Conservation (phyloP, 2,329 filamentous ascomycete species). For the Trichoderma arundinaceum region DNA sequence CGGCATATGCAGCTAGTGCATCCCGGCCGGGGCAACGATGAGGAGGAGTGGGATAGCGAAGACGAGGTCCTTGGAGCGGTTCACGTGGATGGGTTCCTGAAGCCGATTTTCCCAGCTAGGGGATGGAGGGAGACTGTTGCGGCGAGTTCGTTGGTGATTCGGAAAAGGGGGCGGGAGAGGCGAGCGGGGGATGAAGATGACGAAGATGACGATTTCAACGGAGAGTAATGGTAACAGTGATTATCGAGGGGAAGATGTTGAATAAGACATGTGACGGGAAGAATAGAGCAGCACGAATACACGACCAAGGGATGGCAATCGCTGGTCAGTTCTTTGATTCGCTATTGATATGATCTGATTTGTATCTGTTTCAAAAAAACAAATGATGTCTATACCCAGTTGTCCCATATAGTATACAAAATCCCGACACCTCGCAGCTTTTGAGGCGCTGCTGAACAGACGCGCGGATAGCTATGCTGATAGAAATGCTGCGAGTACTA, state of each 20-base stretch:
- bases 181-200: constrained; percentile 9
- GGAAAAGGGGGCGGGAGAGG: constrained; percentile 25
- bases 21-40: constrained; percentile 44
- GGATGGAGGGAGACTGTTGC: constrained; percentile 52
- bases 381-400: constrained; percentile 18
- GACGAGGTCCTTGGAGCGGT: constrained; percentile 66
- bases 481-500: not conserved
- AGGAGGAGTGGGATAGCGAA: constrained; percentile 49
- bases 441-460: not conserved
- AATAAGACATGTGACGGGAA: not conserved
- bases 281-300: too few relatives aligned
- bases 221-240: not conserved
- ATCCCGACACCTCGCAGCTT: not conserved
- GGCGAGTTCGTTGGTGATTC: constrained; percentile 20
- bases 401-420: constrained; percentile 16
- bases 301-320: not conserved
- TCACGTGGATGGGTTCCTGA: constrained; percentile 71
- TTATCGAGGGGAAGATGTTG: too few relatives aligned
- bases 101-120: constrained; percentile 55
- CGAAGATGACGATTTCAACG: constrained; percentile 1
- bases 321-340: not conserved
- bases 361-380: not conserved
- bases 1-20: constrained; percentile 50
- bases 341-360: constrained; percentile 2
- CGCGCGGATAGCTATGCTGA: not conserved